Percentiles rank a stretch among this genome's conserved stretches.
Conservation (phyloP, 1,284 basidiomycete species). For the Salmacisia buchloeana region DNA sequence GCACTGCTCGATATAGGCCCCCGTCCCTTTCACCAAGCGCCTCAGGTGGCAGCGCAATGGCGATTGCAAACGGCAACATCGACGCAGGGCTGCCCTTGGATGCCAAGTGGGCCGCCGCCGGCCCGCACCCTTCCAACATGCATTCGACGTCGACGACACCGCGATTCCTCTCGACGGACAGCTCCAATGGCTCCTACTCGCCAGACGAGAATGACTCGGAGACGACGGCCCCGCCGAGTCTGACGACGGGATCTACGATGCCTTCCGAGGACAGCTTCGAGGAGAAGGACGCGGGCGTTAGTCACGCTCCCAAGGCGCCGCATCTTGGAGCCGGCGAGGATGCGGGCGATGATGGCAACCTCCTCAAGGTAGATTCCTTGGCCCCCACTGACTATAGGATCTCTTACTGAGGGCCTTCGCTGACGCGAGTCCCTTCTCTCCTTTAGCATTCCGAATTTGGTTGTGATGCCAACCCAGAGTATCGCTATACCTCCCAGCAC, state of each 20-base stretch:
- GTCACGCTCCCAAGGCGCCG: conserved; percentile 11
- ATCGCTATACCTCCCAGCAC: conserved; percentile 65
- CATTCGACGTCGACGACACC: not conserved
- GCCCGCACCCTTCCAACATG: not conserved
- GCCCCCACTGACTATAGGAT: not conserved
- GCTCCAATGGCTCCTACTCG: conserved; percentile 19
- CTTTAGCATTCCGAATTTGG: conserved; percentile 73
- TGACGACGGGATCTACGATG: conserved; percentile 41
- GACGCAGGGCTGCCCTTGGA: not conserved
- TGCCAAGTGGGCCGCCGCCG: not conserved
- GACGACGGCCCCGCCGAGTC: conserved; percentile 23
- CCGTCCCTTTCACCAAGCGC: not conserved
- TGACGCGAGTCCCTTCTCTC: conserved; percentile 14
- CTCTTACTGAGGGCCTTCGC: conserved; percentile 8
- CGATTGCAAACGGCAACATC: not conserved
- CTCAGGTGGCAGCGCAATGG: not conserved
- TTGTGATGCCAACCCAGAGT: conserved; percentile 68
- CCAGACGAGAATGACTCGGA: conserved; percentile 20
- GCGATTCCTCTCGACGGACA: conserved; percentile 11
- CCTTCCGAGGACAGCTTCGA: conserved; percentile 29
- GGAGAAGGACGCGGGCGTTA: conserved; percentile 25
- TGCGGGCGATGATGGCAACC: conserved; percentile 17
- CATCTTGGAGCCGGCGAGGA: conserved; percentile 26
- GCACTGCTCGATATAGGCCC: not conserved
- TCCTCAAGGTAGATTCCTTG: conserved; percentile 15